Evolutionary conservation across 805 yeast genomes (phyloP).

Genomic region (Komagataella mondaviorum): DNA sequence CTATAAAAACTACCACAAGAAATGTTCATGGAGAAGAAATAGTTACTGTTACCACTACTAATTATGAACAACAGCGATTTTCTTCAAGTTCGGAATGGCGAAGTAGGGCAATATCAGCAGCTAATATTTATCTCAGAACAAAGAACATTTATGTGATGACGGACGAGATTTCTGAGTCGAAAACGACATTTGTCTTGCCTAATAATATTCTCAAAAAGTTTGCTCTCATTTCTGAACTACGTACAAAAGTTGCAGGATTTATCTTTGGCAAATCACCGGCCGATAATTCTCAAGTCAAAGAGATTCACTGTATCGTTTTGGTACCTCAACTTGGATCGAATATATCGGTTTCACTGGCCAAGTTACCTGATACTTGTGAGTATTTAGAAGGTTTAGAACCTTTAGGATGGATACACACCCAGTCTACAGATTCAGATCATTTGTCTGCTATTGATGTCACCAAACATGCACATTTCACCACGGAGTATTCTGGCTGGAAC

Average conservation of each 20-base stretch:
- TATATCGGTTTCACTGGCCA: slow-evolving; percentile 36
- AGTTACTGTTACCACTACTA: slow-evolving; percentile 82
- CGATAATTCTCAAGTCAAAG: slow-evolving; percentile 64
- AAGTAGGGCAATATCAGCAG: slow-evolving; percentile 66
- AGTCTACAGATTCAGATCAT: slow-evolving; percentile 46
- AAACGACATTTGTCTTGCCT: slow-evolving; percentile 67
- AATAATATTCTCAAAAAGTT: slow-evolving; percentile 67
- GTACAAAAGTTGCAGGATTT: slow-evolving; percentile 73
- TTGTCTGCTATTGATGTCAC: slow-evolving; percentile 64
- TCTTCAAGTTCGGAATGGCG: slow-evolving; percentile 88
- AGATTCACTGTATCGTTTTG: slow-evolving; percentile 58
- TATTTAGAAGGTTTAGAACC: slow-evolving; percentile 51
- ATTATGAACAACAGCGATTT: slow-evolving; percentile 76
- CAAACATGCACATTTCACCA: slow-evolving; percentile 32
- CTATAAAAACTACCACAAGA: slow-evolving; percentile 68
- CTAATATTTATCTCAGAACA: slow-evolving; percentile 58
- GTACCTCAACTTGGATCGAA: slow-evolving; percentile 82
- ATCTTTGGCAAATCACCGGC: slow-evolving; percentile 69
- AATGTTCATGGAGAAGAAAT: slow-evolving; percentile 96
- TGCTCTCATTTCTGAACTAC: slow-evolving; percentile 65
- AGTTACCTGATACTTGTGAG: slow-evolving; percentile 11
- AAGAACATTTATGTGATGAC: slow-evolving; percentile 63
- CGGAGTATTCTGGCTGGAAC: slow-evolving; percentile 23
- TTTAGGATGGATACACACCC: slow-evolving; percentile 93
- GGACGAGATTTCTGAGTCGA: slow-evolving; percentile 39